Evolutionary conservation across 1,139 yeast species (phyloP).

Genomic region (Pichia sp.): DNA sequence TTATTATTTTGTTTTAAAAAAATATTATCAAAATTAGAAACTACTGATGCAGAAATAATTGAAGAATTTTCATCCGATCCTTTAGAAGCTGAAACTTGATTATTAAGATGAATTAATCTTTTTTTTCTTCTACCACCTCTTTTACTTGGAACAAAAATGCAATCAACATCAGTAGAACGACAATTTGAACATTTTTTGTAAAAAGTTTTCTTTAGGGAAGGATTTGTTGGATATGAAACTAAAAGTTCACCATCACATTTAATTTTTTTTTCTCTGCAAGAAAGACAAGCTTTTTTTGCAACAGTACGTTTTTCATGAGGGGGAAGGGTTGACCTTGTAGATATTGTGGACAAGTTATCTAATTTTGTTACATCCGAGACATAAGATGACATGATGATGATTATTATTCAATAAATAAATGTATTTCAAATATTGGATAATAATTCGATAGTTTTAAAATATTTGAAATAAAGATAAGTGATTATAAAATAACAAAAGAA

Average conservation of each 20-base stretch:
- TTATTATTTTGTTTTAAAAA: not conserved
- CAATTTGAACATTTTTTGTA: constrained; percentile 44
- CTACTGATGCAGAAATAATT: constrained; percentile 5
- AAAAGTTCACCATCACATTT: constrained; percentile 56
- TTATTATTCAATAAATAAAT: no score
- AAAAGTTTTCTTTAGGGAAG: constrained; percentile 19
- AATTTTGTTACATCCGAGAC: not conserved
- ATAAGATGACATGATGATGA: not conserved
- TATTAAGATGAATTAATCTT: constrained; percentile 7
- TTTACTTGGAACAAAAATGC: constrained; percentile 53
- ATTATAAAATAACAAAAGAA: no score
- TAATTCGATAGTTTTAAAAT: no score
- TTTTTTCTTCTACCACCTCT: constrained; percentile 52
- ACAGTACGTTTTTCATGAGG: constrained; percentile 36
- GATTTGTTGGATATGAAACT: constrained; percentile 4
- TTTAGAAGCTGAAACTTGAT: not conserved
- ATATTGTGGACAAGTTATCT: not conserved
- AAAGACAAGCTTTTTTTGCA: constrained; percentile 54
- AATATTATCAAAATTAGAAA: not conserved
- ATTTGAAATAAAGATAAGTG: no score
- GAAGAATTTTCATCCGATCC: constrained; percentile 5
- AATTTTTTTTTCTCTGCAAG: constrained; percentile 57
- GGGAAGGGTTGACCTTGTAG: not conserved
- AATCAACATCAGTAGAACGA: constrained; percentile 40
- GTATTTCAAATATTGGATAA: no score